Percentiles rank a stretch among this genome's conserved stretches.
Evolutionary conservation across 805 yeast species (phyloP).

Genomic region (Nakazawaea wickerhamii): DNA sequence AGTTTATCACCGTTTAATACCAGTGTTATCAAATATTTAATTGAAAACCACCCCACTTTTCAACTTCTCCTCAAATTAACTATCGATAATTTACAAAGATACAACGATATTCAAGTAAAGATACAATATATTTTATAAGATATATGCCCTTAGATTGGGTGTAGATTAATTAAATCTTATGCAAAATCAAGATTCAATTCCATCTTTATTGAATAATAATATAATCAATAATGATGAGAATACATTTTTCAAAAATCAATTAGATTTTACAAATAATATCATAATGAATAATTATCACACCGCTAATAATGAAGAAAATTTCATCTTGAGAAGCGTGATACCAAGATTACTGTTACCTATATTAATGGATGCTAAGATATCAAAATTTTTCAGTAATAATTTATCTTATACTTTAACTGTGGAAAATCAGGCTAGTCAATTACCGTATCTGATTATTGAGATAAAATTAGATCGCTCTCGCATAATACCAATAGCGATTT

Average conservation of each 20-base stretch:
- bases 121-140: not conserved
- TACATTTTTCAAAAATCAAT: too few species aligned
- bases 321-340: slow-evolving; percentile 6
- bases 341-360: slow-evolving; percentile 10
- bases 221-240: not conserved
- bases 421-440: slow-evolving; percentile 12
- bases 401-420: not conserved
- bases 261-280: too few species aligned
- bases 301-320: not conserved
- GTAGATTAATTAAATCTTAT: not conserved
- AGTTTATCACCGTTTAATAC: too few species aligned
- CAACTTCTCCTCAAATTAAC: not conserved
- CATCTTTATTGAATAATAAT: slow-evolving; percentile 1
- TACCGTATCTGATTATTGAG: slow-evolving; percentile 12
- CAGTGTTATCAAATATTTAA: too few species aligned
- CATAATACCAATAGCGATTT: slow-evolving; percentile 9
- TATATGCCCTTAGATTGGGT: not conserved
- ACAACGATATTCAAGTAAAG: too few species aligned
- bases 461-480: slow-evolving; percentile 2
- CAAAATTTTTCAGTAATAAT: slow-evolving; percentile 10
- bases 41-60: not conserved
- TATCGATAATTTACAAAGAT: too few species aligned
- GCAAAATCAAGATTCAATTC: not conserved
- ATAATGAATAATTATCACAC: too few species aligned
- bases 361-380: slow-evolving; percentile 10